phyloP scores from a whole-genome alignment of 495 filamentous ascomycete genomes.

The Cercophora newfieldiana region DNA sequence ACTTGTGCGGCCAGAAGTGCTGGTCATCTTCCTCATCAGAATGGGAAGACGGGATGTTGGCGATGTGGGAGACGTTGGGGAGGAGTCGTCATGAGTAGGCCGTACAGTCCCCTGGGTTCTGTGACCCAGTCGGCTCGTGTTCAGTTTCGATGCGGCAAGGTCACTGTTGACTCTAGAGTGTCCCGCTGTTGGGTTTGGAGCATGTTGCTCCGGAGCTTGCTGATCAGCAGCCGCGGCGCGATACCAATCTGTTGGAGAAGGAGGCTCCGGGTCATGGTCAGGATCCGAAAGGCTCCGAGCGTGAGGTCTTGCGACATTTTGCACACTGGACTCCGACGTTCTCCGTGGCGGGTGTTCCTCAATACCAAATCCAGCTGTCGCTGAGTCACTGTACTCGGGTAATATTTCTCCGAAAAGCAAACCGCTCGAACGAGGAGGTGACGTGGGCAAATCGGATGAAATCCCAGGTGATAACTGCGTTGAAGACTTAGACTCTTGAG shows the following conservation, averaged over 20 bases:
- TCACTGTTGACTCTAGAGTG: constrained; percentile 54
- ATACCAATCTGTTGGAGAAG: constrained; percentile 57
- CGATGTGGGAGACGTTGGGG: constrained; percentile 23
- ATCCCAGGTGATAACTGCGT: constrained; percentile 40
- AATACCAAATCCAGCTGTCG: constrained; percentile 52
- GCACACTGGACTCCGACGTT: constrained; percentile 50
- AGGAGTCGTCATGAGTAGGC: constrained; percentile 29
- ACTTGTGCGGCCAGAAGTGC: constrained; percentile 44
- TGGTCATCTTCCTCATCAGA: constrained; percentile 44
- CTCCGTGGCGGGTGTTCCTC: constrained; percentile 39
- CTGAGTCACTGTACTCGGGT: constrained; percentile 41
- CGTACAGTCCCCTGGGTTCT: constrained; percentile 18
- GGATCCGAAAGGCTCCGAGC: constrained; percentile 47
- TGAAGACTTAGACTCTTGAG: constrained; percentile 48
- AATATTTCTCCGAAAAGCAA: constrained; percentile 57
- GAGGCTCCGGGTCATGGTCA: constrained; percentile 46
- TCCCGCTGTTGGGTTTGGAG: constrained; percentile 32
- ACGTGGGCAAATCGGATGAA: constrained; percentile 30
- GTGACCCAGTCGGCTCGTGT: constrained; percentile 28
- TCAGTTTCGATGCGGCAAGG: constrained; percentile 40
- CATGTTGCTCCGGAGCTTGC: constrained; percentile 34
- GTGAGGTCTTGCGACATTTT: constrained; percentile 34
- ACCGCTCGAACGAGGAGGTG: constrained; percentile 30
- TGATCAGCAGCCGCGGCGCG: constrained; percentile 37
- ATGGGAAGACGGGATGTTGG: constrained; percentile 46